These are phyloP conservation scores for Phycomyces nitens DNA, from an alignment of 192 early-diverging fungal genomes.

Conservation along the genomic window DNA sequence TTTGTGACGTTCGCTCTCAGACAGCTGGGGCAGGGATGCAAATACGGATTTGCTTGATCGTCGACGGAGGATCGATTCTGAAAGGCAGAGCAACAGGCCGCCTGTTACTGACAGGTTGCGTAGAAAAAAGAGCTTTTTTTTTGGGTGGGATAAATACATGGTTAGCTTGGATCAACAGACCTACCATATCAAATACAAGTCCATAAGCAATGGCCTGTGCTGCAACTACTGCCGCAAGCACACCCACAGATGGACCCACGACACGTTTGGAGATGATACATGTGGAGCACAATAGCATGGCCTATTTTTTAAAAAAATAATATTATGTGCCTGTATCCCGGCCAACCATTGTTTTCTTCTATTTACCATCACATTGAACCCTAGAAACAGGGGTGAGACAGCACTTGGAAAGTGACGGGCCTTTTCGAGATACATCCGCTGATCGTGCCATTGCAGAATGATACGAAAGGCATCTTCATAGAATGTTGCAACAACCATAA, in stretches of 20 bases:
- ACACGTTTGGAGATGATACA: constrained; percentile 76
- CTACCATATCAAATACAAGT: constrained; percentile 77
- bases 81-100: constrained; percentile 89
- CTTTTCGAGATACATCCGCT: constrained; percentile 80
- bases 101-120: constrained; percentile 88
- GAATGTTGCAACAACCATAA: constrained; percentile 92
- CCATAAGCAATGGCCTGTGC: constrained; percentile 90
- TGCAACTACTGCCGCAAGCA: constrained; percentile 75
- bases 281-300: constrained; percentile 74
- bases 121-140: constrained; percentile 65
- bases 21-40: constrained; percentile 80
- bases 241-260: constrained; percentile 76
- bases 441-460: constrained; percentile 82
- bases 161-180: not conserved
- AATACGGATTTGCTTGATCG: constrained; percentile 68
- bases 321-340: not conserved
- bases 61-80: constrained; percentile 60
- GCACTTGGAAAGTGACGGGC: constrained; percentile 78
- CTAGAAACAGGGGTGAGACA: constrained; percentile 76
- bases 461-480: constrained; percentile 90
- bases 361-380: constrained; percentile 70
- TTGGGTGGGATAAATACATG: not conserved
- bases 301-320: constrained; percentile 18
- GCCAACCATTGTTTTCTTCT: no score
- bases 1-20: constrained; percentile 76